Base-by-base conservation (phyloP, 306 rosid species). In the Betula pendula region DNA sequence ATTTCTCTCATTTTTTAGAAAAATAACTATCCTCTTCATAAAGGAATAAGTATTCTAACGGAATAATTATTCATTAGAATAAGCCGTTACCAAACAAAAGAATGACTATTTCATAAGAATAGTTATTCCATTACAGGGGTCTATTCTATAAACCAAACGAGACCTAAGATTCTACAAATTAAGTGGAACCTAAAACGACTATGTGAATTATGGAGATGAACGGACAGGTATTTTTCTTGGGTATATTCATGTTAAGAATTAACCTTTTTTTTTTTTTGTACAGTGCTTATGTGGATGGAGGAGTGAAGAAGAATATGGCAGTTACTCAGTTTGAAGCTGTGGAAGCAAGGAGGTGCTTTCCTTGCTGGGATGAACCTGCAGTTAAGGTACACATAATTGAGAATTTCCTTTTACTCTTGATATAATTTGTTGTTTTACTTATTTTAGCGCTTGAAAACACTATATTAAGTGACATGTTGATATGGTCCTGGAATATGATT, bases 311-410 rank as follows among this genome's bases (percentile, higher is more conserved):
- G 84, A 89, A 89, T 31, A 86, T 85, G 91, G 91, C 88, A 17
- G 82, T 68, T 67, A 88, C 97, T 81, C 94, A 86, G 74, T 91
- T 91, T 75, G 90, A 88, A 80, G 76, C 88, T 3, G 90, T 85
- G 16, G 91, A 89, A 31, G 97, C 94, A 49, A 79, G 97, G 81
- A 33, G 83, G 60, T 83, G 94, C 74, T 89, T 91, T 76, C 97
- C 94, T 22, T 89, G 92, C 70, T 91, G 91, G 90, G 94, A 89
- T 80, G 96, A 91, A 82, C 94, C 90, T 72, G 87, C 88, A 53
- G 72, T 83, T 63, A 91, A 91, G 92, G 93, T 86, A 27, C 43
- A 44, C 17, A 56, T 13, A 55, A 8, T 55, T 38, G 22, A 12
- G 15, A 15, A 3, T 40, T 40, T 75, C 60, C 16, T 66, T 66